These are phyloP conservation scores for Rosa persica DNA, from an alignment of 306 rosid genomes.

Conservation along the genomic window DNA sequence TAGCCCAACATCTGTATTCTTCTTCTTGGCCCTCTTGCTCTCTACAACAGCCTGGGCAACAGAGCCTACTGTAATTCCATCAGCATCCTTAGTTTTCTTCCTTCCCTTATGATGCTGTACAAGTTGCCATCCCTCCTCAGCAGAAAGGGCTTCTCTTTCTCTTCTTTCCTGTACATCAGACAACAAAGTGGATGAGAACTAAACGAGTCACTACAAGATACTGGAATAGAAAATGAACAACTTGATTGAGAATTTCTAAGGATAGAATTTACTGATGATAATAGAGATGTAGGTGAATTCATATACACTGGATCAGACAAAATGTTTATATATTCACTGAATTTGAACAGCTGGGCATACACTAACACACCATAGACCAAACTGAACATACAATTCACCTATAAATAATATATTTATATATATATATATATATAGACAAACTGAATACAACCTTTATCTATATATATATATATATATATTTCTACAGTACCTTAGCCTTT, in stretches of 20 bases:
- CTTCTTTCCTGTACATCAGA: conserved; percentile 57
- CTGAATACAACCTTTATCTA: background rate
- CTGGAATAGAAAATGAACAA: background rate
- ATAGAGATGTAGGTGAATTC: background rate
- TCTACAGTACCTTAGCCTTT: background rate
- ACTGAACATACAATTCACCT: background rate
- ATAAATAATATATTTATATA: background rate
- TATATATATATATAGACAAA: background rate
- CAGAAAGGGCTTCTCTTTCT: conserved; percentile 66
- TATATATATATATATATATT: background rate
- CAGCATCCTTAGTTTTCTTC: conserved; percentile 83
- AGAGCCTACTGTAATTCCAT: conserved; percentile 74
- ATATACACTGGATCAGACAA: background rate
- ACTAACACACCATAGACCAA: background rate
- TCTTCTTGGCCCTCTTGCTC: conserved; percentile 64
- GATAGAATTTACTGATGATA: background rate
- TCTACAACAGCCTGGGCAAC: conserved; percentile 72
- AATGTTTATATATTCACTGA: background rate
- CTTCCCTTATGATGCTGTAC: conserved; percentile 85
- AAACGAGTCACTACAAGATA: background rate
- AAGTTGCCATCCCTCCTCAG: conserved; percentile 90
- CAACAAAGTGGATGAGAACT: conserved; percentile 15
- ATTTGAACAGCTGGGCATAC: background rate
- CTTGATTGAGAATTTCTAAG: background rate
- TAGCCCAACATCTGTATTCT: conserved; percentile 54